phyloP scores from a whole-genome alignment of 345 rosid species.

The Noccaea bulbosa region DNA sequence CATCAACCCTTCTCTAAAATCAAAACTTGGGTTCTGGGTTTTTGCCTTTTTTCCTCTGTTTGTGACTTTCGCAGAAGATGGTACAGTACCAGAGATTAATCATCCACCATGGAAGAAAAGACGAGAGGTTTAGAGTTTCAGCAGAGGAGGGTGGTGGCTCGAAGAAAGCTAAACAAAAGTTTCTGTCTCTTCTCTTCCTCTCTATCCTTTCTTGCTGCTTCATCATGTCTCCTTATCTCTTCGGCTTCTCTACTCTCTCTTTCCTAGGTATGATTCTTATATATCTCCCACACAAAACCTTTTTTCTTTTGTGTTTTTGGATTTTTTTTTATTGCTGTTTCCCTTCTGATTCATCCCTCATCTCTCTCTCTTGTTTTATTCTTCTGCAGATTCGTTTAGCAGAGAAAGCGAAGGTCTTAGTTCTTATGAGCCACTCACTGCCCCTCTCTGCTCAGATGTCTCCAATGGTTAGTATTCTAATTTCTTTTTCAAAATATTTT shows the following conservation, averaged over 20 bases:
- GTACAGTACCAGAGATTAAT: constrained; percentile 51
- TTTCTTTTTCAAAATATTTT: not conserved
- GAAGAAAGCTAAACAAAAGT: constrained; percentile 63
- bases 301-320: not conserved
- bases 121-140: constrained; percentile 41
- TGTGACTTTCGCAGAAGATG: constrained; percentile 39
- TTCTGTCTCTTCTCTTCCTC: constrained; percentile 62
- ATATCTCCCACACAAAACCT: not conserved
- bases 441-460: constrained; percentile 57
- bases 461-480: constrained; percentile 55
- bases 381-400: constrained; percentile 62
- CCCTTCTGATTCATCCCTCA: constrained; percentile 14
- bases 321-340: too few species aligned
- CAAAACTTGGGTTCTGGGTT: constrained; percentile 32
- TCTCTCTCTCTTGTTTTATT: constrained; percentile 10
- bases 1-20: constrained; percentile 20
- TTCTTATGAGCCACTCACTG: constrained; percentile 38
- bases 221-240: constrained; percentile 56
- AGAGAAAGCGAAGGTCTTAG: constrained; percentile 46
- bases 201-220: constrained; percentile 66
- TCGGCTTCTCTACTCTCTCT: constrained; percentile 57
- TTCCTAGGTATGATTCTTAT: constrained; percentile 55
- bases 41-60: not conserved
- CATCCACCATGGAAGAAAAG: constrained; percentile 55
- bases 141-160: constrained; percentile 52